Percentiles rank a stretch among this genome's conserved stretches.
phyloP scores from a whole-genome alignment of 345 rosid genomes.

The Gossypium rotundifolium region DNA sequence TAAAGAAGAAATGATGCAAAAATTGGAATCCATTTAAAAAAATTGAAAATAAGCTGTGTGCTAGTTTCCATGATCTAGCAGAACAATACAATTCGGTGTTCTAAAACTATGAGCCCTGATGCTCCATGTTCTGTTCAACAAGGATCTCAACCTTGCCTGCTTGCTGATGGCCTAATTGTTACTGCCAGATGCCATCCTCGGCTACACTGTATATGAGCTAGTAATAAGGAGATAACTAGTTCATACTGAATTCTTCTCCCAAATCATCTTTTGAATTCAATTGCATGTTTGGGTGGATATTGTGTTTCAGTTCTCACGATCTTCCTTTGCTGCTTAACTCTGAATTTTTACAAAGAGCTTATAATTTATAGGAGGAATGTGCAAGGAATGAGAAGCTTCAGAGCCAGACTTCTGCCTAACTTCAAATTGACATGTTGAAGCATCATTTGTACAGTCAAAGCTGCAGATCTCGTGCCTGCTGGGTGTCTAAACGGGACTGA shows the following conservation, averaged over 20 bases:
- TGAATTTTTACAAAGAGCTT: not conserved
- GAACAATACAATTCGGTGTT: not conserved
- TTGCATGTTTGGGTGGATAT: not conserved
- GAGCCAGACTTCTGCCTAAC: constrained; percentile 11
- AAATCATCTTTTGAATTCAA: not conserved
- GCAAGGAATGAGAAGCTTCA: constrained; percentile 39
- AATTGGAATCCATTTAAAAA: not conserved
- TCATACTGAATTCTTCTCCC: not conserved
- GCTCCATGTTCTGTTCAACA: not conserved
- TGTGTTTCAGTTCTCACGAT: not conserved
- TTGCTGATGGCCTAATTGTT: not conserved
- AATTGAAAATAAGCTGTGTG: not conserved
- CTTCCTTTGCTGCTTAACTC: not conserved
- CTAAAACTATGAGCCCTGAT: not conserved
- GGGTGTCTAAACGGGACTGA: not conserved
- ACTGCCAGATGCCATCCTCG: not conserved
- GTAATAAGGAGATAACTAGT: not conserved
- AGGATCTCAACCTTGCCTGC: not conserved
- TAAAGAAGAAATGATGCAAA: not conserved
- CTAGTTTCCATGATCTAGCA: not conserved
- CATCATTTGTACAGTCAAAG: not conserved
- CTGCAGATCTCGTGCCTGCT: not conserved
- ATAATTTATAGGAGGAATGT: constrained; percentile 43
- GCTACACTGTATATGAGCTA: not conserved
- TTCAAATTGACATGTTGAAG: not conserved